These are phyloP conservation scores for Aspergillus sp. DNA, from an alignment of 2,329 filamentous ascomycete genomes.

Conservation along the genomic window DNA sequence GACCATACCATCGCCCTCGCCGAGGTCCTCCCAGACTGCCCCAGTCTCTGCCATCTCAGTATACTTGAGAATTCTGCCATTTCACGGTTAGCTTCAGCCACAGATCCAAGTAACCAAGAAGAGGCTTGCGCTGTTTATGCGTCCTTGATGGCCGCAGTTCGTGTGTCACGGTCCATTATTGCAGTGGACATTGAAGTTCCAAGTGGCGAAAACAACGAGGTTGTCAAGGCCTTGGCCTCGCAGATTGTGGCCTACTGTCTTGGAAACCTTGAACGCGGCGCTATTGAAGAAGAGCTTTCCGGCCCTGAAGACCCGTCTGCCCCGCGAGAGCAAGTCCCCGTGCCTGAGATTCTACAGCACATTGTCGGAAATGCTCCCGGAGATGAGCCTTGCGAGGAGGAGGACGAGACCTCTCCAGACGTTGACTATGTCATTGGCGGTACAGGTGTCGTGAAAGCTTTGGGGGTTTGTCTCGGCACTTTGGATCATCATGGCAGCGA, in stretches of 20 bases:
- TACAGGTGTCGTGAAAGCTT: constrained; percentile 86
- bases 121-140: constrained; percentile 92
- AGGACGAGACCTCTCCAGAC: constrained; percentile 64
- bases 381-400: constrained; percentile 44
- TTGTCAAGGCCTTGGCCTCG: constrained; percentile 84
- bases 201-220: constrained; percentile 68
- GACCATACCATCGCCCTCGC: constrained; percentile 86
- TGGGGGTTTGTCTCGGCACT: constrained; percentile 83
- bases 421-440: constrained; percentile 95
- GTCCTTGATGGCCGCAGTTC: constrained; percentile 76
- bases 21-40: constrained; percentile 79
- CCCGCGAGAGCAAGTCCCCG: constrained; percentile 41
- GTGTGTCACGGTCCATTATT: constrained; percentile 72
- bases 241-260: constrained; percentile 93
- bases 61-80: constrained; percentile 64
- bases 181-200: constrained; percentile 90
- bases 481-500: constrained; percentile 48
- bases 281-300: constrained; percentile 51
- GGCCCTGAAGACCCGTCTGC: constrained; percentile 37
- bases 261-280: constrained; percentile 74
- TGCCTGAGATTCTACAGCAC: constrained; percentile 79
- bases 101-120: constrained; percentile 71
- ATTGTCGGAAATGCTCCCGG: constrained; percentile 64
- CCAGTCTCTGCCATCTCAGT: constrained; percentile 72
- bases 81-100: constrained; percentile 63